Percentiles rank a stretch among this genome's conserved stretches.
Conservation (phyloP, 2,329 filamentous ascomycete species). For the Penicillium sp. region DNA sequence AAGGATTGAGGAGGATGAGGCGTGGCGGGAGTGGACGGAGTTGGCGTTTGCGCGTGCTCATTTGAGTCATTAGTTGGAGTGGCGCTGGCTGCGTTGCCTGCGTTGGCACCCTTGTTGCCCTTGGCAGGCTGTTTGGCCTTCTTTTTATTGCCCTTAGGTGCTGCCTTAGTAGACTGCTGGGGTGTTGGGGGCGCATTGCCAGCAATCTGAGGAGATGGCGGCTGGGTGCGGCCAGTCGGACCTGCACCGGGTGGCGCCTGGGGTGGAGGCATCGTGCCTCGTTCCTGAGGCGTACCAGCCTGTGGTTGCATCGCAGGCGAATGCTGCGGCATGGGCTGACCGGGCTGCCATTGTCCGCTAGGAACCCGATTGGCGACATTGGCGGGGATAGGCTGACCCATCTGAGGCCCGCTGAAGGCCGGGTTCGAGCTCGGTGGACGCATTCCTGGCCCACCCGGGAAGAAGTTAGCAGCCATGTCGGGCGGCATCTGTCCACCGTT, state of each 20-base stretch:
- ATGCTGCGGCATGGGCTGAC: conserved; percentile 47
- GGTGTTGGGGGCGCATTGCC: conserved; percentile 56
- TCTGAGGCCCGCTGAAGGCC: conserved; percentile 40
- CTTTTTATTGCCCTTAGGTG: conserved; percentile 57
- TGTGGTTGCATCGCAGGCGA: conserved; percentile 42
- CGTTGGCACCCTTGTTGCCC: conserved; percentile 36
- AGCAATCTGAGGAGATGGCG: conserved; percentile 43
- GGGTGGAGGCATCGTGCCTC: conserved; percentile 50
- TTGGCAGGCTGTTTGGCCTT: conserved; percentile 47
- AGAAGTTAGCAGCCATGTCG: conserved; percentile 43
- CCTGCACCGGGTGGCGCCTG: conserved; percentile 41
- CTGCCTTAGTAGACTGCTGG: conserved; percentile 54
- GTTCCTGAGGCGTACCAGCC: conserved; percentile 53
- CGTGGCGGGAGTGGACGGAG: conserved; percentile 47
- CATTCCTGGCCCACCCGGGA: conserved; percentile 49
- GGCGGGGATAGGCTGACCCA: conserved; percentile 43
- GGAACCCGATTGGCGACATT: conserved; percentile 37
- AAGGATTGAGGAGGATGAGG: conserved; percentile 45
- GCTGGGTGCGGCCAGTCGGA: conserved; percentile 38
- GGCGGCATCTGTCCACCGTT: conserved; percentile 48
- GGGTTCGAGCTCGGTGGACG: conserved; percentile 54
- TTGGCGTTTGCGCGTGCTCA: conserved; percentile 43
- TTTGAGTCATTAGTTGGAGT: conserved; percentile 45
- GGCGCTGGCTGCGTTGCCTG: conserved; percentile 39
- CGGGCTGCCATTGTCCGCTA: conserved; percentile 39